These are phyloP conservation scores for Phytophthora nicotianae DNA, from an alignment of 352 stramenopile genomes.

Conservation along the genomic window DNA sequence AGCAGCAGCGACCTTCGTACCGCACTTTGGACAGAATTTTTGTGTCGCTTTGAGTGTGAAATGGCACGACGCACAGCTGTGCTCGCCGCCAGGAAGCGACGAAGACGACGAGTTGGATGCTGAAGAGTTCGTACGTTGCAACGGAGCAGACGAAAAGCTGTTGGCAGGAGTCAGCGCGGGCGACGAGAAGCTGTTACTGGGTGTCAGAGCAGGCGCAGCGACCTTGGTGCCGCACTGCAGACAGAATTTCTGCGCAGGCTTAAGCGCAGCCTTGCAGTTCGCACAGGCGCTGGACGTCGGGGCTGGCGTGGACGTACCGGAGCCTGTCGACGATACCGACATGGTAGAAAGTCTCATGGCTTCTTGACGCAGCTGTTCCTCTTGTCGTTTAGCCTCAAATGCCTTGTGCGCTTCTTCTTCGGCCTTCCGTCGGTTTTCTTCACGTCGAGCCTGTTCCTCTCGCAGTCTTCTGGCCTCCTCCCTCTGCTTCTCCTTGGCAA, in stretches of 20 bases:
- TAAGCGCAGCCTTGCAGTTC: conserved; percentile 22
- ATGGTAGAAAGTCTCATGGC: conserved; percentile 53
- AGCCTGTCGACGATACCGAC: conserved; percentile 21
- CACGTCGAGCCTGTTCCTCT: conserved; percentile 63
- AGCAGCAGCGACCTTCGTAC: conserved; percentile 35
- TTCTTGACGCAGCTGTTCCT: conserved; percentile 62
- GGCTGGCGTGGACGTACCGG: conserved; percentile 10
- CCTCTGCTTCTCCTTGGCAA: conserved; percentile 45
- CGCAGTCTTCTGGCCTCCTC: conserved; percentile 58
- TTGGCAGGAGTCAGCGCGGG: conserved; percentile 18
- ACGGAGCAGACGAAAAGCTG: conserved; percentile 21
- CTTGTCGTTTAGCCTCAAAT: conserved; percentile 71
- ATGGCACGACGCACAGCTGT: conserved; percentile 53
- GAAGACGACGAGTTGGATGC: conserved; percentile 36
- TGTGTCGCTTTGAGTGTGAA: conserved; percentile 63
- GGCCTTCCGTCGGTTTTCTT: conserved; percentile 61
- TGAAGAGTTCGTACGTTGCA: conserved; percentile 33
- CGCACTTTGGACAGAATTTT: conserved; percentile 85
- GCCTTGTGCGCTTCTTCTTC: conserved; percentile 62
- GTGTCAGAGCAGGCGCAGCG: conserved; percentile 10
- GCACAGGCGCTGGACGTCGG: conserved; percentile 27
- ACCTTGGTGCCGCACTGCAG: conserved; percentile 66
- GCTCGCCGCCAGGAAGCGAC: conserved; percentile 23
- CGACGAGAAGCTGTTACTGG: conserved; percentile 27
- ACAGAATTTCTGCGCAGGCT: conserved; percentile 69